Evolutionary conservation across 345 rosid genomes (phyloP), one percentile per base, ranked within the genome.

Genomic region (Rhizophora apiculata): DNA sequence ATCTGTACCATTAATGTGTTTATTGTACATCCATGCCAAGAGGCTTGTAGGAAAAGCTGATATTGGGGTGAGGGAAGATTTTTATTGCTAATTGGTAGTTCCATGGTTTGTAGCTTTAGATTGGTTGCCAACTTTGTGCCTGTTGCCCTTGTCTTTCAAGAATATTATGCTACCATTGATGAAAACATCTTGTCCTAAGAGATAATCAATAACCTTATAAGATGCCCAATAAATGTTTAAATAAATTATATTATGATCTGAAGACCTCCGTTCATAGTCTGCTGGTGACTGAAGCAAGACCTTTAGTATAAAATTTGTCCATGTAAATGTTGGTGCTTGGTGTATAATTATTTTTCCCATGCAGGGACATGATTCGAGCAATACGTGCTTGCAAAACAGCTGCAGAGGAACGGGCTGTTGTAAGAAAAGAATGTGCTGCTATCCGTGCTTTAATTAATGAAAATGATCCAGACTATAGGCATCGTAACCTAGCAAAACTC

Each of bases 351-450:
- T 32, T 39, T 68, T 10, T 60, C 26, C 21, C 13, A 15, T 56
- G 72, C 87, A 91, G 99, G 98, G 99, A 92, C 86, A 96, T 96
- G 99, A 96, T 96, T 73, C 83, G 99, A 73, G 83, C 99, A 39
- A 92, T 96, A 69, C 96, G 99, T 73, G 88, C 99, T 39, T 90
- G 98, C 76, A 96, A 96, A 92, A 96, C 99, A 68, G 98, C 99
- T 59, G 99, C 99, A 27, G 99, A 90, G 80, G 99, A 96, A 78
- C 97, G 99, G 43, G 98, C 84, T 31, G 99, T 96, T 71, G 89
- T 96, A 20, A 85, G 99, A 75, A 95, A 95, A 79, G 99, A 95
- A 83, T 95, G 99, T 82, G 98, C 98, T 1, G 95, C 89, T 62
- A 96, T 96, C 77, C 91, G 99, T 70, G 90, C 96, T 52, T 67